Conservation (phyloP, 2,329 filamentous ascomycete species). For the Colletotrichum nymphaeae region DNA sequence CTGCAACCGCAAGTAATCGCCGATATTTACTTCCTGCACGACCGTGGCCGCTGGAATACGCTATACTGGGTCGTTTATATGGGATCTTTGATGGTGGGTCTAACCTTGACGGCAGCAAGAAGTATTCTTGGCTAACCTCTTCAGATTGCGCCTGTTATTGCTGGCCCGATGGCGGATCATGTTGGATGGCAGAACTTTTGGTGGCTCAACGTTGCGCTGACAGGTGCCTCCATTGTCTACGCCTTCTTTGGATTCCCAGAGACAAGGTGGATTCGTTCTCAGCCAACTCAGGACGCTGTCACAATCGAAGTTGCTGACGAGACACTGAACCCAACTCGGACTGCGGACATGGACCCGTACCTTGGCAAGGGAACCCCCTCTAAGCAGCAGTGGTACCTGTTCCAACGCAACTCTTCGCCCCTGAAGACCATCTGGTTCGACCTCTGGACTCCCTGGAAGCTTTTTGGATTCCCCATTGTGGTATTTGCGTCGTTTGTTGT, state of each 20-base stretch:
- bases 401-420: conserved; percentile 50
- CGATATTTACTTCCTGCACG: background rate
- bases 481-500: conserved; percentile 72
- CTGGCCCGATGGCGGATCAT: conserved; percentile 69
- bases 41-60: background rate
- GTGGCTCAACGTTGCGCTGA: conserved; percentile 71
- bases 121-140: background rate
- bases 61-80: background rate
- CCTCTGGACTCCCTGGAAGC: conserved; percentile 71
- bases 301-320: background rate
- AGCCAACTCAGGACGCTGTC: background rate
- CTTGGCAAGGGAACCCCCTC: conserved; percentile 66
- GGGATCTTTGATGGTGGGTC: background rate
- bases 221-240: conserved; percentile 61
- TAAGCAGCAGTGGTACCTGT: conserved; percentile 66
- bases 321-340: background rate
- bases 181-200: conserved; percentile 72
- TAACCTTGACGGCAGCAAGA: background rate
- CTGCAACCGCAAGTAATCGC: background rate
- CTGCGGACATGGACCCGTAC: conserved; percentile 48
- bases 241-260: conserved; percentile 55
- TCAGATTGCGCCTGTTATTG: conserved; percentile 63
- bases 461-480: conserved; percentile 72
- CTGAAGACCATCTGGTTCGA: conserved; percentile 59
- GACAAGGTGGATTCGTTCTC: background rate